phyloP scores from a whole-genome alignment of 73 alveolate species.

The Blepharisma japonicum region DNA sequence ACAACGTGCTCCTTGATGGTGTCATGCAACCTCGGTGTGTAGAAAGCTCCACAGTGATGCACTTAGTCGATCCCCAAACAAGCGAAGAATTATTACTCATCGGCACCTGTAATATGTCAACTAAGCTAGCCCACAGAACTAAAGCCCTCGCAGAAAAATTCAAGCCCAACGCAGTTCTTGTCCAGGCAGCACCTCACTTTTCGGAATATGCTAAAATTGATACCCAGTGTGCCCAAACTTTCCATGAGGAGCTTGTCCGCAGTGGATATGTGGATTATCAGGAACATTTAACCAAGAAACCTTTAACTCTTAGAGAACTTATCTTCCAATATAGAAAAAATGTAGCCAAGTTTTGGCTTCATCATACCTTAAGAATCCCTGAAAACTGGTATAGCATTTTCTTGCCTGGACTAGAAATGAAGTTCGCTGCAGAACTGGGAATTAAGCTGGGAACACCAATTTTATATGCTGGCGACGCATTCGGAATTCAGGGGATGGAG shows the following conservation, averaged over 20 bases:
- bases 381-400: neutral
- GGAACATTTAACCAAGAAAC: neutral
- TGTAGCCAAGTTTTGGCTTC: neutral
- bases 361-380: neutral
- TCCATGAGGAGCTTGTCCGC: neutral
- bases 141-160: conserved; percentile 46
- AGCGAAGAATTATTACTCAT: conserved; percentile 58
- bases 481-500: neutral
- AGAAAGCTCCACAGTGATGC: neutral
- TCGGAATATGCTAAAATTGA: neutral
- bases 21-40: neutral
- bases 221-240: neutral
- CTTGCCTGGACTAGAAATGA: conserved; percentile 27
- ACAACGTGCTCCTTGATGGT: neutral
- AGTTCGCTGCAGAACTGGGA: conserved; percentile 14
- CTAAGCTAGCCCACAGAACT: conserved; percentile 63
- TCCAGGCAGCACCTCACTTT: conserved; percentile 38
- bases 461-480: conserved; percentile 23
- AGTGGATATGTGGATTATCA: neutral
- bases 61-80: neutral
- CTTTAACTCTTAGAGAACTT: neutral
- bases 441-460: neutral
- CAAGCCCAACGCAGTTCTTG: conserved; percentile 58
- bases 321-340: neutral
- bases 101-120: conserved; percentile 64